Conservation (phyloP, 306 rosid species). For the Cucurbita ficifolia region DNA sequence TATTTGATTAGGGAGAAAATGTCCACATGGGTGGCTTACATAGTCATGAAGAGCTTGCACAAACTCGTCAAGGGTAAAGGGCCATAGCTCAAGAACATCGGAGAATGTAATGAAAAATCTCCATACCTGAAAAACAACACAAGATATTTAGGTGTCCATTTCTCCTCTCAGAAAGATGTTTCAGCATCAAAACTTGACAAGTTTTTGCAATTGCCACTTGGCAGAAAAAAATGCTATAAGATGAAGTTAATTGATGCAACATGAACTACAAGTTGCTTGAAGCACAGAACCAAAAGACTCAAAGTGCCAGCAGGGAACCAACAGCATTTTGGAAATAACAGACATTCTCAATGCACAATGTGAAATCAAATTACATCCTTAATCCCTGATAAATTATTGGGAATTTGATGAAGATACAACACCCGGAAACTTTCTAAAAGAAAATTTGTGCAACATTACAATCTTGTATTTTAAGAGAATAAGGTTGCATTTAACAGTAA, state of each 20-base stretch:
- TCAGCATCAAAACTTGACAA: conserved; percentile 5
- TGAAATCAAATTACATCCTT: background rate
- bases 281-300: background rate
- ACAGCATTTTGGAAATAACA: background rate
- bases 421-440: background rate
- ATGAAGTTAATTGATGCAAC: background rate
- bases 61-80: conserved; percentile 93
- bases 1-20: conserved; percentile 1
- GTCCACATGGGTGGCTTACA: conserved; percentile 35
- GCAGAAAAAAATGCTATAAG: background rate
- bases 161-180: background rate
- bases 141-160: background rate
- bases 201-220: background rate
- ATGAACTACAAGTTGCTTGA: background rate
- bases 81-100: conserved; percentile 90
- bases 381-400: background rate
- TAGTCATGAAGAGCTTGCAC: conserved; percentile 90
- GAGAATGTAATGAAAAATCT: conserved; percentile 86
- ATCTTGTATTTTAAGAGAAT: background rate
- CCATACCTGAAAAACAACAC: conserved; percentile 64
- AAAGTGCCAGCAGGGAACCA: background rate
- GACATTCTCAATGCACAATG: background rate
- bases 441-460: background rate
- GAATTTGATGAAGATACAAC: background rate
- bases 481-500: background rate